Evolutionary conservation across 2,329 filamentous ascomycete species (phyloP), one percentile per base, ranked within the genome.

Genomic region (Hymenoscyphus infarciens): DNA sequence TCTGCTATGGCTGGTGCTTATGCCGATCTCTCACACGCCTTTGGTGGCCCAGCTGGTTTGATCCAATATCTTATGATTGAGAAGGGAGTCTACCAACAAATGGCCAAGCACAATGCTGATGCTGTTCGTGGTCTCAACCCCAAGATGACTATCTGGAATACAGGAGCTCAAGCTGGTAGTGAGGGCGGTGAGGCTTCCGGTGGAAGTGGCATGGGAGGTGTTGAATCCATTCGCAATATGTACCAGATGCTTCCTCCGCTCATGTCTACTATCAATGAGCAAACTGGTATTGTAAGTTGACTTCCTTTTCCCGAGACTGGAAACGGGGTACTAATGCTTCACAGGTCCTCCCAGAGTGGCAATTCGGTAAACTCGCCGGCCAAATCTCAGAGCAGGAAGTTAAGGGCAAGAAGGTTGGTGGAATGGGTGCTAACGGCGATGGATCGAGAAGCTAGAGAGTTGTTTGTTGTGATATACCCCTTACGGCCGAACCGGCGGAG

Each of bases 101-200:
- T 96, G 57, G 91, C 91, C 63, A 82, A 88, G 70, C 90, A 90
- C 57, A 96, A 96, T 70, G 91, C 89, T 56, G 75, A 81, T 35
- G 91, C 90, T 35, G 85, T 96, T 73, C 81, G 85, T 59, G 91
- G 91, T 29, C 77, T 96, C 68, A 84, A 92, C 75, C 92, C 92
- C 67, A 96, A 96, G 87, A 95, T 96, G 78, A 92, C 87, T 66
- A 87, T 94, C 29, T 96, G 91, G 92, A 95, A 91, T 74, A 96
- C 91, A 8, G 90, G 90, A 53, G 75, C 77, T 57, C 78, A 82
- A 58, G 69, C 70, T 54, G 71, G 70, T 3, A 61, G 65, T 19
- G 65, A 66, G 35, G 80, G 73, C 16, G 77, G 74, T 22, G 78
- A 76, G n/a, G 78, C 29, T 2, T 31, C 38, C 5, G 56, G 73